Base-by-base conservation (phyloP, 768 basidiomycete genomes). In the Leccinum variicolor region DNA sequence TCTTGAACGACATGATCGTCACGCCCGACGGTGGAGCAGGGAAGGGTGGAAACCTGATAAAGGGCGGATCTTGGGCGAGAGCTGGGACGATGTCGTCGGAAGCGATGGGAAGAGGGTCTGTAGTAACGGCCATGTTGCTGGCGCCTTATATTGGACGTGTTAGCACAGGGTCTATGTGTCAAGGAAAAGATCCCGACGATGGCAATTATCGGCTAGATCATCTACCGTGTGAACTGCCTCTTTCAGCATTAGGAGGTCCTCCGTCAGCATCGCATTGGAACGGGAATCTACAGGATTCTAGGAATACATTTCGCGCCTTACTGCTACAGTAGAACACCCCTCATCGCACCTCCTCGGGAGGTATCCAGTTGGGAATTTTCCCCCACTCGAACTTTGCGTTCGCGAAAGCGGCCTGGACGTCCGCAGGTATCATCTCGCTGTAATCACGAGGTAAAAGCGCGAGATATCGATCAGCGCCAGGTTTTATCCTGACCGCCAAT, bases 311-410 rank as follows among this genome's bases (percentile, higher is more conserved):
- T 25, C 15, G 14, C 13, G n/a, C n/a, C 19, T 14, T 29, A 25
- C 54, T 33, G 9, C 3, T 36, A 52, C 31, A 31, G 11, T 33
- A 33, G 15, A 34, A 34, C 17, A 39, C 0, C 4, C 17, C 39
- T 39, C 39, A 39, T n/a, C 39, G 39, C 8, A 85, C 65, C 64
- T 84, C 81, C 53, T 81, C 63, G 9, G 88, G 90, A 39, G 89
- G 90, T 55, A 86, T 75, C 84, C 84, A 90, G 57, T 89, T 87
- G 1, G 89, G 89, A 49, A 92, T 77, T 58, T 80, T 79, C 68
- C 85, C 83, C 78, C 82, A 87, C 64, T 83, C 84, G 63, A 91
- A 92, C 70, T 72, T 82, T 54, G 75, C 73, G 19, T 71, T 71
- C 60, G 74, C 66, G 64, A 90, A 90, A 41, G 84, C 84, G 6